Base-by-base conservation (phyloP, 2,329 filamentous ascomycete species). In the Penicillium sp. region DNA sequence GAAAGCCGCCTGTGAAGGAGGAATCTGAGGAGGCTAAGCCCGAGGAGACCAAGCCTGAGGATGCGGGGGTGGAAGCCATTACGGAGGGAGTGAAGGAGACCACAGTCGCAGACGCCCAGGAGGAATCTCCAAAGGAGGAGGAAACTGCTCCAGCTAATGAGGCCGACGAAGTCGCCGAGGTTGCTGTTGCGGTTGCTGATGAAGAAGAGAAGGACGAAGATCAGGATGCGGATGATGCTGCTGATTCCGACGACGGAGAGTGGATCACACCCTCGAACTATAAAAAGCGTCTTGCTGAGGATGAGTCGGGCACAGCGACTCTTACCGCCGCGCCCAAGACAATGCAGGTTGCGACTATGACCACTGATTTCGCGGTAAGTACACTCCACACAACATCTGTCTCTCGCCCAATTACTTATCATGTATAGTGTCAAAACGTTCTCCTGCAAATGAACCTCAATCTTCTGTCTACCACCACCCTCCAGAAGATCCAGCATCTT, bases 211-310 rank as follows among this genome's bases (percentile, higher is more conserved):
- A 73, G 27, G 63, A 70, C 9, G 67, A 71, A 38, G 67, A 69
- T 17, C 60, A 71, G 36, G 66, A 69, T 23, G 61, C 65, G 57
- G 66, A 71, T 13, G 68, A 68, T 6, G 72, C 71, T 55, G 72
- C 65, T 29, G 78, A 78, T 33, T 82, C 81, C 6, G 83, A 82
- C 36, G 74, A 74, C 17, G 91, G 89, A 63, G 90, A 88, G 67
- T 97, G 93, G 93, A 97, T 97, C 73, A 97, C 94, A 0, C 92
- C 93, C 0, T 88, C 88, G 41, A 99, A 97, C 77, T 83, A 99
- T 64, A 90, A 91, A 72, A 89, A 91, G 71, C 88, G 91, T 71
- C 89, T 94, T 78, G 85, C 84, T 58, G 84, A 86, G 71, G 87
- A 93, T 66, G 77, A 81, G 21, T 76, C 79, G 23, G 77, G 77